Evolutionary conservation across 2,329 filamentous ascomycete species (phyloP), one percentile per base, ranked within the genome.

Genomic region (Neopestalotiopsis clavispora): DNA sequence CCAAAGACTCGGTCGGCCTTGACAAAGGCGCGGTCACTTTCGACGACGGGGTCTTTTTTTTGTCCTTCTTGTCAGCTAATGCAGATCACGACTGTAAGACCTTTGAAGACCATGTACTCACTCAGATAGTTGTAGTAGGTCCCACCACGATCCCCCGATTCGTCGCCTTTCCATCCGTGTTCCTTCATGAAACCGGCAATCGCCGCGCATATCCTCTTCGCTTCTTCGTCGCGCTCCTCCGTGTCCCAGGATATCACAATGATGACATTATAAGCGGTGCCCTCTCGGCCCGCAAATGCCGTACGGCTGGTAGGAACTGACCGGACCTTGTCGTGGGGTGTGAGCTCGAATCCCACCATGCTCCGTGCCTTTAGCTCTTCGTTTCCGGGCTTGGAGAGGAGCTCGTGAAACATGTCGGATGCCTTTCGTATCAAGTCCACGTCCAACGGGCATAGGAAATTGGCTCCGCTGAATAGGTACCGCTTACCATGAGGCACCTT

Each of bases 241-340:
- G 82, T 78, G 1, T 78, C 77, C 84, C 84, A 86, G 12, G 79
- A 77, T 38, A 83, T 77, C 5, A 74, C 72, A 2, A 82, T 77
- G 65, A 82, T 75, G 1, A 80, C 80, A 62, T 86, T 84, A 70
- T 83, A 83, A 49, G 83, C 82, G 5, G 74, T 28, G 5, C 59
- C 73, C 7, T 82, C 83, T 4, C 84, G 79, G 69, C 82, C 84
- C 3, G 83, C 81, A 68, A 84, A 84, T 0, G 84, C 81, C 5
- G 81, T 86, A 1, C 77, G 79, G 2, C 76, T 70, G 0, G 77
- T 71, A 0, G 77, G 72, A 4, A 84, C 76, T n/a, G 77, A 72
- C 2, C 45, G 52, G 30, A 83, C 76, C 72, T 83, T 81, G 3
- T 75, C 72, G 67, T 81, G 80, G 23, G 84, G 79, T 30, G 81